These are phyloP conservation scores for Alternaria viburni DNA, from an alignment of 2,329 filamentous ascomycete species.

Conservation along the genomic window DNA sequence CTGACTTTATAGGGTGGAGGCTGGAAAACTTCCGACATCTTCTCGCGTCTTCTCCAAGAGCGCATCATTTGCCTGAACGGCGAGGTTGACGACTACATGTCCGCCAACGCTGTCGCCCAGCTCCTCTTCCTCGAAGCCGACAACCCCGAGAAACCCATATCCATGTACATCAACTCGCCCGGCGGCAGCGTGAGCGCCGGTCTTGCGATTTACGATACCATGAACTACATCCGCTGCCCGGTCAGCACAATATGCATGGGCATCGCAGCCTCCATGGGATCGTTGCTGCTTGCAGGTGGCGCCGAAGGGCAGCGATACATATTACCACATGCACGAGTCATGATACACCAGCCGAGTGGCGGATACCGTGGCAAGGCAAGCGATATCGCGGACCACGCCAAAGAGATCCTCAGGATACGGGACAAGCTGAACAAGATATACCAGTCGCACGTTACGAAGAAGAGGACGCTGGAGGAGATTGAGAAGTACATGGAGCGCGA, in stretches of 20 bases:
- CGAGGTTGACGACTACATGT: constrained; percentile 85
- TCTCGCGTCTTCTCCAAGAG: constrained; percentile 65
- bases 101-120: constrained; percentile 93
- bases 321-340: constrained; percentile 90
- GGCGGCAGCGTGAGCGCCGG: constrained; percentile 88
- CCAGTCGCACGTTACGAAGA: constrained; percentile 79
- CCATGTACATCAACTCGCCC: constrained; percentile 96
- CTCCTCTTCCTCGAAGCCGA: constrained; percentile 98
- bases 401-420: constrained; percentile 88
- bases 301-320: constrained; percentile 84
- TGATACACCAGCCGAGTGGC: constrained; percentile 95
- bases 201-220: constrained; percentile 95
- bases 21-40: constrained; percentile 59
- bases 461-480: constrained; percentile 79
- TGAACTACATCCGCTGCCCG: constrained; percentile 93
- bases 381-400: constrained; percentile 96
- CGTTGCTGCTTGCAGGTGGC: constrained; percentile 84
- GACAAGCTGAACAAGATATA: constrained; percentile 91
- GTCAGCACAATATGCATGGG: constrained; percentile 96
- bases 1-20: constrained; percentile 55
- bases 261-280: constrained; percentile 94
- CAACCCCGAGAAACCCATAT: constrained; percentile 91
- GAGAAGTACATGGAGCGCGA: constrained; percentile 97
- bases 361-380: constrained; percentile 70
- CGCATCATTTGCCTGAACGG: constrained; percentile 94